Evolutionary conservation across 805 yeast species (phyloP).

Genomic region (Lachancea kluyveri): DNA sequence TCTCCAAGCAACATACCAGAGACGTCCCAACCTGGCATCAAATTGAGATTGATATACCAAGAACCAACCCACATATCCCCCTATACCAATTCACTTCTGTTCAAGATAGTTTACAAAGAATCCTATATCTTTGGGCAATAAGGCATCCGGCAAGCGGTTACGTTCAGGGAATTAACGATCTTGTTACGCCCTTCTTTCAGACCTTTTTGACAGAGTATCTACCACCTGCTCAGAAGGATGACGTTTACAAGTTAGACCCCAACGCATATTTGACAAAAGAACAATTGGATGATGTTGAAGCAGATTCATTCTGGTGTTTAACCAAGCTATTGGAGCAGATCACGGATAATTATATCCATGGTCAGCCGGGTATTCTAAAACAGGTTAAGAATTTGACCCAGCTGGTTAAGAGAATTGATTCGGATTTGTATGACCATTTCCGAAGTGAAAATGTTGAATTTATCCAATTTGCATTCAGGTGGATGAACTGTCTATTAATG

Average conservation of each 20-base stretch:
- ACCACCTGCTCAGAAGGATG: slow-evolving; percentile 33
- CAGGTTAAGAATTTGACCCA: slow-evolving; percentile 80
- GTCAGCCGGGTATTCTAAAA: slow-evolving; percentile 93
- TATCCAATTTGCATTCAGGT: slow-evolving; percentile 90
- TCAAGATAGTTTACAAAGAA: slow-evolving; percentile 72
- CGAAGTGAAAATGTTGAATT: slow-evolving; percentile 83
- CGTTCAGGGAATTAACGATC: slow-evolving; percentile 95
- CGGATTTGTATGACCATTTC: slow-evolving; percentile 65
- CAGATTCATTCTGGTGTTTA: slow-evolving; percentile 96
- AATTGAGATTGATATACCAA: slow-evolving; percentile 87
- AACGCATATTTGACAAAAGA: slow-evolving; percentile 46
- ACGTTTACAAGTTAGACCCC: slow-evolving; percentile 60
- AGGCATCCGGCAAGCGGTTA: slow-evolving; percentile 97
- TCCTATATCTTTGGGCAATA: slow-evolving; percentile 89
- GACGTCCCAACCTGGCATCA: slow-evolving; percentile 91
- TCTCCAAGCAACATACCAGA: slow-evolving; percentile 43
- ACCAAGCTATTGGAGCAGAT: slow-evolving; percentile 88
- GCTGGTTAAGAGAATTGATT: slow-evolving; percentile 74
- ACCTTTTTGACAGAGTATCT: slow-evolving; percentile 70
- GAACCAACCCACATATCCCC: slow-evolving; percentile 83
- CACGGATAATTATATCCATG: slow-evolving; percentile 95
- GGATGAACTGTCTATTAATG: slow-evolving; percentile 99
- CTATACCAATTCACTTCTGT: slow-evolving; percentile 65
- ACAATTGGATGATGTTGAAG: slow-evolving; percentile 69
- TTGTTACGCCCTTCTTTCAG: slow-evolving; percentile 89